These are phyloP conservation scores for Kwoniella shivajii DNA, from an alignment of 1,284 basidiomycete species.

Conservation along the genomic window DNA sequence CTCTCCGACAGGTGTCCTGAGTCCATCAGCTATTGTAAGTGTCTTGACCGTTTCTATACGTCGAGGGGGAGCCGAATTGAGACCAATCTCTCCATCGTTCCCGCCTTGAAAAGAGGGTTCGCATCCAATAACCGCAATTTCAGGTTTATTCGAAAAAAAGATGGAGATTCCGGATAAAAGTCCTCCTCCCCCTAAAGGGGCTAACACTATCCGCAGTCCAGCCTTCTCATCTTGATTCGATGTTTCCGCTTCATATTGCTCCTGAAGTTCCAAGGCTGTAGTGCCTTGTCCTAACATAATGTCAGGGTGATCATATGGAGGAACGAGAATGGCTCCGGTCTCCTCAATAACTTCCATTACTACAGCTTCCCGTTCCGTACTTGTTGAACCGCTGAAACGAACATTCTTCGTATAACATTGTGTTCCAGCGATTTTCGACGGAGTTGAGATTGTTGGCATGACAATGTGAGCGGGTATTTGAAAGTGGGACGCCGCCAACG, in stretches of 20 bases:
- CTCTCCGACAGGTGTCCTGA: constrained; percentile 23
- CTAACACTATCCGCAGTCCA: constrained; percentile 16
- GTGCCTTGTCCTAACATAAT: constrained; percentile 38
- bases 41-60: constrained; percentile 27
- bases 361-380: constrained; percentile 28
- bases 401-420: constrained; percentile 27
- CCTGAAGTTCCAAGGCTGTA: constrained; percentile 27
- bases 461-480: constrained; percentile 31
- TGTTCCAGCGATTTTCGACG: constrained; percentile 34
- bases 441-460: constrained; percentile 36
- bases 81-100: constrained; percentile 23
- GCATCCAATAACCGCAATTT: constrained; percentile 22
- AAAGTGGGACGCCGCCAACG: constrained; percentile 24
- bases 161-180: constrained; percentile 28
- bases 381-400: constrained; percentile 27
- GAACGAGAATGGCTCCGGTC: constrained; percentile 29
- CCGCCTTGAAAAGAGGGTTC: constrained; percentile 32
- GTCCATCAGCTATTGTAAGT: constrained; percentile 30
- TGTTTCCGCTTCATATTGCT: constrained; percentile 16
- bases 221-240: background rate
- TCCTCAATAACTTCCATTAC: constrained; percentile 27
- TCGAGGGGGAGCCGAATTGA: constrained; percentile 19
- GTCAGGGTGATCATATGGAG: constrained; percentile 39
- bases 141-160: constrained; percentile 23
- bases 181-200: constrained; percentile 34